Evolutionary conservation across 2,329 filamentous ascomycete genomes (phyloP).

Genomic region (Aspergillus unguis): DNA sequence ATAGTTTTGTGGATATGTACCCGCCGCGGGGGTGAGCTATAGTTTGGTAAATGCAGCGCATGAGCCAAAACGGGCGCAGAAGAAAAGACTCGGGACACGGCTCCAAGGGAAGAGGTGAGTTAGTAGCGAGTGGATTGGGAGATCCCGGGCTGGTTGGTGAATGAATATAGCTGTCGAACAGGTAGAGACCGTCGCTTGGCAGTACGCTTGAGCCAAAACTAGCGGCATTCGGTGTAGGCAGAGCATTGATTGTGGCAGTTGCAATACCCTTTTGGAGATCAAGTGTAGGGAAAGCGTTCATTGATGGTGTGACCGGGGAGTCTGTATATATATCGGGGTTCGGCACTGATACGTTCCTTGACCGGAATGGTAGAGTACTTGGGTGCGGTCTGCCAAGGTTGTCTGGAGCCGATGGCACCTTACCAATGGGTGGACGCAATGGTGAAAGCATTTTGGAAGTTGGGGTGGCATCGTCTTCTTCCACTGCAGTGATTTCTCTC

Average conservation of each 20-base stretch:
- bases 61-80: conserved; percentile 95
- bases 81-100: conserved; percentile 86
- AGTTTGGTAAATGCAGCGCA: conserved; percentile 90
- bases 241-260: conserved; percentile 54
- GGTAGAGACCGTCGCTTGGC: conserved; percentile 65
- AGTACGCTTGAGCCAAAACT: conserved; percentile 57
- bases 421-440: conserved; percentile 33
- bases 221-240: conserved; percentile 66
- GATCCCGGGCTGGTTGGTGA: conserved; percentile 61
- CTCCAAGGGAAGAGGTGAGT: conserved; percentile 76
- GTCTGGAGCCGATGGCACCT: conserved; percentile 40
- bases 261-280: conserved; percentile 46
- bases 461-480: conserved; percentile 29
- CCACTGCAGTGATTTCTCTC: conserved; percentile 45
- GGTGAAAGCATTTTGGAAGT: conserved; percentile 34
- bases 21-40: conserved; percentile 87
- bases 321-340: conserved; percentile 60
- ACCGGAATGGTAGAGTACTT: conserved; percentile 67
- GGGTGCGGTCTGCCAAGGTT: conserved; percentile 65
- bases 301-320: conserved; percentile 72
- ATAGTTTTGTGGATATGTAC: conserved; percentile 86
- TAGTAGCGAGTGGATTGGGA: conserved; percentile 59
- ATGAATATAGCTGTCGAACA: conserved; percentile 83
- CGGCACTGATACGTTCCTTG: conserved; percentile 67
- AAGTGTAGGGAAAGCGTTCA: conserved; percentile 59